These are phyloP conservation scores for Dactylellina cionopaga DNA, from an alignment of 2,329 filamentous ascomycete species.

Conservation along the genomic window DNA sequence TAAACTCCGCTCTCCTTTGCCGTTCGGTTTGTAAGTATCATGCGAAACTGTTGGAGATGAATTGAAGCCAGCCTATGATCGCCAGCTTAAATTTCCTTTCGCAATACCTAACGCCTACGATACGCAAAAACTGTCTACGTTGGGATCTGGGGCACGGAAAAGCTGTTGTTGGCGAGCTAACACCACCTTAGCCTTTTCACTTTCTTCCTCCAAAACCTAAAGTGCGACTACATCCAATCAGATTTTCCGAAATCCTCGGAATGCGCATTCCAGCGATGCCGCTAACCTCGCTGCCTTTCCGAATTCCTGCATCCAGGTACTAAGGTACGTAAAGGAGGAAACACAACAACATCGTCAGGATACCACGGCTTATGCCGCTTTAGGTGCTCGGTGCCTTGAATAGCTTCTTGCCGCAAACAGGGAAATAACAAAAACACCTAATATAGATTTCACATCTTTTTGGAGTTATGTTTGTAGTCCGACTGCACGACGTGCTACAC, in stretches of 20 bases:
- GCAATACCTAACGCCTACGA: no score
- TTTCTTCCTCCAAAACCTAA: slow-evolving; percentile 8
- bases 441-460: slow-evolving; percentile 1
- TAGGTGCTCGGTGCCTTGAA: slow-evolving; percentile 40
- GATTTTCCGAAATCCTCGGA: slow-evolving; percentile 17
- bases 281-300: slow-evolving; percentile 30
- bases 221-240: slow-evolving; percentile 27
- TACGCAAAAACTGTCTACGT: slow-evolving; percentile 19
- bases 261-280: slow-evolving; percentile 44
- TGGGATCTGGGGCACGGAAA: not conserved
- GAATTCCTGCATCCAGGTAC: slow-evolving; percentile 44
- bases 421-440: slow-evolving; percentile 7
- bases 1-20: slow-evolving; percentile 7
- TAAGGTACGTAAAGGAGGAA: slow-evolving; percentile 13
- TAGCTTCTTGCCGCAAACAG: slow-evolving; percentile 44
- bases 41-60: slow-evolving; percentile 6
- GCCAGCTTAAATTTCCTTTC: slow-evolving; percentile 25
- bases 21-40: not conserved
- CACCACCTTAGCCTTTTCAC: slow-evolving; percentile 13
- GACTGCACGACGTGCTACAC: slow-evolving; percentile 19
- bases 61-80: slow-evolving; percentile 13
- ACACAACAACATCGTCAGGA: slow-evolving; percentile 17
- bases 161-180: not conserved
- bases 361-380: slow-evolving; percentile 32
- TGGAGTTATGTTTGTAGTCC: slow-evolving; percentile 12